Evolutionary conservation across 1,284 basidiomycete species (phyloP).

Genomic region (Sphaerobolus stellatus): DNA sequence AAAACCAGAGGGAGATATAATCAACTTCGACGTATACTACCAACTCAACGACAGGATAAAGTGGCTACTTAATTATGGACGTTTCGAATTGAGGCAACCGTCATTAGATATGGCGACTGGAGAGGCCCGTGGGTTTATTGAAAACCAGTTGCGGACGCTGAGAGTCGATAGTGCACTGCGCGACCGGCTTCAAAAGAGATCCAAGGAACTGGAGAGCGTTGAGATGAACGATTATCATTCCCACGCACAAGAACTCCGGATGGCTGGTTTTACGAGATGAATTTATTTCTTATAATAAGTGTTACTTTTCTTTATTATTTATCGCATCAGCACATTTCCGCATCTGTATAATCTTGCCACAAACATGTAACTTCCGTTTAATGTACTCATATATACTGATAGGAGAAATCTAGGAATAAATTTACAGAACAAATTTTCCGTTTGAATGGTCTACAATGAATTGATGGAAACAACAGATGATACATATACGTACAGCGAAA

Average conservation of each 20-base stretch:
- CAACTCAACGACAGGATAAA: constrained; percentile 37
- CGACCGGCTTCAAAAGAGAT: neutral
- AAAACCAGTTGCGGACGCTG: neutral
- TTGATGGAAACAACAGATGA: too few relatives aligned
- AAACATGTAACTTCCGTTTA: too few relatives aligned
- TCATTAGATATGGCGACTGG: neutral
- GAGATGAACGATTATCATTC: neutral
- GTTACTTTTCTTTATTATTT: too few relatives aligned
- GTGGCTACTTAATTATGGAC: constrained; percentile 31
- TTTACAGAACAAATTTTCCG: too few relatives aligned
- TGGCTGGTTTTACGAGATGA: constrained; percentile 1
- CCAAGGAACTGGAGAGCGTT: neutral
- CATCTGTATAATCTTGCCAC: too few relatives aligned
- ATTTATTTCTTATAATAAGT: too few relatives aligned
- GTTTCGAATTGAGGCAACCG: neutral
- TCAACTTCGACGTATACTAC: constrained; percentile 44
- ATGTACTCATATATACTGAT: too few relatives aligned
- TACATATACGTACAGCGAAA: too few relatives aligned
- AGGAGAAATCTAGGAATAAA: too few relatives aligned
- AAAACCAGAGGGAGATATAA: constrained; percentile 21
- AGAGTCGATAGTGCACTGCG: neutral
- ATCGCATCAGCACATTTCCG: too few relatives aligned
- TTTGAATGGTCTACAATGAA: too few relatives aligned
- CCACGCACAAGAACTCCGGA: neutral
- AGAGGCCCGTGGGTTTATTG: neutral